phyloP scores from a whole-genome alignment of 2,329 filamentous ascomycete species.

The Verticillium longisporum region DNA sequence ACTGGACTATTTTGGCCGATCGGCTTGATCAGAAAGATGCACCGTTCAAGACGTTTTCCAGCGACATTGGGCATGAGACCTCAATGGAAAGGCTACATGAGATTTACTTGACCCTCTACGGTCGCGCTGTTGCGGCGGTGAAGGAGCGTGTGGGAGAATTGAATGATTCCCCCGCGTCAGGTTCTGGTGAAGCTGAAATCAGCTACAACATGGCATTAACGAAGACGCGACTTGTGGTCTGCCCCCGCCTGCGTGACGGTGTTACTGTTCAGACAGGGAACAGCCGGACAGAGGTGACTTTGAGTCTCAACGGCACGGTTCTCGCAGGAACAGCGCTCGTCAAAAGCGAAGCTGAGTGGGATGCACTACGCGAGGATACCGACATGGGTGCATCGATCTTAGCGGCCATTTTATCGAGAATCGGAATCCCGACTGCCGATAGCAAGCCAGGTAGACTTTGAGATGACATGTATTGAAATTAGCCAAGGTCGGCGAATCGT shows the following conservation, averaged over 20 bases:
- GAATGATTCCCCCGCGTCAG: not conserved
- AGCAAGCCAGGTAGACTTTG: not conserved
- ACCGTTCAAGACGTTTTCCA: conserved; percentile 39
- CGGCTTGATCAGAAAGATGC: conserved; percentile 13
- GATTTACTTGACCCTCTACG: conserved; percentile 42
- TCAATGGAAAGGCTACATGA: conserved; percentile 27
- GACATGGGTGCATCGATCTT: conserved; percentile 15
- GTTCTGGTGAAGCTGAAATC: conserved; percentile 33
- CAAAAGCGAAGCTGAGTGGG: conserved; percentile 52
- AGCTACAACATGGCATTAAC: conserved; percentile 62
- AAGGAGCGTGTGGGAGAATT: conserved; percentile 6
- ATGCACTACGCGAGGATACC: conserved; percentile 36
- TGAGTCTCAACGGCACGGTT: conserved; percentile 56
- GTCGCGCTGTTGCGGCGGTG: conserved; percentile 33
- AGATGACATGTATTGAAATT: not conserved
- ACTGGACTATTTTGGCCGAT: conserved; percentile 47
- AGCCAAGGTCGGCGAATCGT: not conserved
- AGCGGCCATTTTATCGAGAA: conserved; percentile 29
- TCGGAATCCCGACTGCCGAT: conserved; percentile 20
- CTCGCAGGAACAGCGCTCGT: conserved; percentile 58
- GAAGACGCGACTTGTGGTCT: conserved; percentile 41
- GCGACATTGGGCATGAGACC: conserved; percentile 26
- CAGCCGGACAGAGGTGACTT: conserved; percentile 27
- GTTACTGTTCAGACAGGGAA: conserved; percentile 19
- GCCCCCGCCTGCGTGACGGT: conserved; percentile 49